Evolutionary conservation across 345 rosid species (phyloP), one percentile per base, ranked within the genome.

Genomic region (Citrus trifoliata): DNA sequence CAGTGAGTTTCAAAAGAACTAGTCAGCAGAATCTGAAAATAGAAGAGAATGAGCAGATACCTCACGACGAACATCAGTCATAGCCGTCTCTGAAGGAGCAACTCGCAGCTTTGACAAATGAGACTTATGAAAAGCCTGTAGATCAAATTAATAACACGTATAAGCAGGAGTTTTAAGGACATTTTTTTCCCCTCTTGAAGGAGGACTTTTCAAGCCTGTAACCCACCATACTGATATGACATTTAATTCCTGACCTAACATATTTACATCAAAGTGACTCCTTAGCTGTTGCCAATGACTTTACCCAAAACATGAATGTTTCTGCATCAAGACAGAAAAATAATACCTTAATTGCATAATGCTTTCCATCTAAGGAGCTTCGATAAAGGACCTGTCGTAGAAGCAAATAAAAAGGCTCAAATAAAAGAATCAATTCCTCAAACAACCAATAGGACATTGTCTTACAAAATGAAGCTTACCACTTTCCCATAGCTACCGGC

Each of bases 401-500:
- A 84, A 71, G 70, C 59, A 80, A 6, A 48, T 16, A 32, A 88
- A 68, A 74, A 77, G 18, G 69, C 74, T 78, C 59, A 14, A 70
- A 59, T 42, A 42, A 27, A 64, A 33, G 25, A 40, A 67, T 61
- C 38, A 51, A 64, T 67, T 53, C 74, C 65, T 70, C 6, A 68
- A 66, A 62, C 60, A 82, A 78, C 12, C n/a, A 42, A n/a, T 25
- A 48, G n/a, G 30, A 59, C 38, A 77, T 53, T n/a, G 12, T 64
- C 53, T 42, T 32, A 61, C 68, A 79, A 19, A 61, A 55, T 40
- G 35, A 69, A 67, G 77, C 94, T 85, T 89, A 97, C 99, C 95
- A 97, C 99, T 97, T 97, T 97, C 22, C 99, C 99, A 83, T 97
- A 97, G 90, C 98, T 97, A 72, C 98, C 99, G 28, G 98, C 82